Evolutionary conservation across 2,329 filamentous ascomycete species (phyloP).

Genomic region (Pestalotiopsis sp.): DNA sequence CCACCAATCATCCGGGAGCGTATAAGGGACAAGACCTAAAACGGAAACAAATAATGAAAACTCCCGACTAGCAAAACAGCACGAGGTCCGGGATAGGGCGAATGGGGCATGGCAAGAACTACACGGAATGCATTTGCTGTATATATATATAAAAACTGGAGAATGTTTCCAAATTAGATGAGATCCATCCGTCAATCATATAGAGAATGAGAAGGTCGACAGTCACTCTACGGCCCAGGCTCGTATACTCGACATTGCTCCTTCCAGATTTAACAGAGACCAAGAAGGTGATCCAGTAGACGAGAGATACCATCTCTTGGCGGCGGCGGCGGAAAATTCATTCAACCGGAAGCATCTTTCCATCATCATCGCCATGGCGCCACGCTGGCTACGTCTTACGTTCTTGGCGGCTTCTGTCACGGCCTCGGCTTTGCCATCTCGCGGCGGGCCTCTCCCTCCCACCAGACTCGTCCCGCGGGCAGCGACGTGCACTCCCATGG

Average conservation of each 20-base stretch:
- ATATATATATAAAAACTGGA: too few relatives aligned
- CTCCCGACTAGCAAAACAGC: too few relatives aligned
- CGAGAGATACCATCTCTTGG: background rate
- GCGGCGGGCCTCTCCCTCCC: background rate
- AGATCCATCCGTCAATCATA: too few relatives aligned
- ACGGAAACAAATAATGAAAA: background rate
- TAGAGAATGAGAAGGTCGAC: too few relatives aligned
- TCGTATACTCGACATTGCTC: background rate
- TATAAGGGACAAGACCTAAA: background rate
- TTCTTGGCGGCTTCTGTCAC: background rate
- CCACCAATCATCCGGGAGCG: background rate
- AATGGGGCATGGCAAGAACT: too few relatives aligned
- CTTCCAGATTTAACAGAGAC: background rate
- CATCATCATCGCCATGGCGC: background rate
- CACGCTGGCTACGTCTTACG: background rate
- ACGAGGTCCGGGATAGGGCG: too few relatives aligned
- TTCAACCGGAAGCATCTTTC: background rate
- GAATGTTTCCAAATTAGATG: too few relatives aligned
- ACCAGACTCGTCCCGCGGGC: background rate
- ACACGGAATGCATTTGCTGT: too few relatives aligned
- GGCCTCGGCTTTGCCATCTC: background rate
- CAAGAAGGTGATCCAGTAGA: background rate
- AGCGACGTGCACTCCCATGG: constrained; percentile 1
- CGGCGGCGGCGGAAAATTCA: background rate
- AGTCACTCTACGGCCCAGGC: too few relatives aligned